phyloP scores from a whole-genome alignment of 2,329 filamentous ascomycete genomes.

The Penicillium polonicum region DNA sequence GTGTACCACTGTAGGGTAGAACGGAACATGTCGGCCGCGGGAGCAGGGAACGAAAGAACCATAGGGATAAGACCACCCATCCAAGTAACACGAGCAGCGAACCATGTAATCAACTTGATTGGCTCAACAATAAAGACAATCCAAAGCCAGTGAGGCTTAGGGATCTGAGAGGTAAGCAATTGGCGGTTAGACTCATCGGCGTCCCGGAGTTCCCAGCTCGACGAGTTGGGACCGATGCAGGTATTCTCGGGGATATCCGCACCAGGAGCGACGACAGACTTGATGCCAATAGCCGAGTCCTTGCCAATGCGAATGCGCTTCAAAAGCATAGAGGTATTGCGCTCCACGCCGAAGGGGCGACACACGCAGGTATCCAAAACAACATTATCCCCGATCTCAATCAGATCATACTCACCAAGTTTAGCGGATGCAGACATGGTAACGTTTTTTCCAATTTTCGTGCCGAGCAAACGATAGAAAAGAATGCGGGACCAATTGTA shows the following conservation, averaged over 20 bases:
- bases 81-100: slow-evolving; percentile 49
- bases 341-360: slow-evolving; percentile 56
- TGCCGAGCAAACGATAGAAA: slow-evolving; percentile 55
- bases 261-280: slow-evolving; percentile 54
- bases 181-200: slow-evolving; percentile 52
- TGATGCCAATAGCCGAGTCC: slow-evolving; percentile 49
- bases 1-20: slow-evolving; percentile 20
- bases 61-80: slow-evolving; percentile 32
- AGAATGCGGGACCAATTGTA: slow-evolving; percentile 41
- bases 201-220: slow-evolving; percentile 53
- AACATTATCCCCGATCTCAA: slow-evolving; percentile 54
- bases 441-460: slow-evolving; percentile 54
- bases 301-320: slow-evolving; percentile 52
- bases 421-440: slow-evolving; percentile 45
- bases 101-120: slow-evolving; percentile 41
- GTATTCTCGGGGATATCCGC: slow-evolving; percentile 49
- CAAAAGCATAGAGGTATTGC: slow-evolving; percentile 60
- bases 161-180: slow-evolving; percentile 39
- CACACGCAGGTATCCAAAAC: slow-evolving; percentile 50
- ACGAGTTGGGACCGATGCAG: slow-evolving; percentile 58
- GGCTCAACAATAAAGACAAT: slow-evolving; percentile 46
- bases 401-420: slow-evolving; percentile 57
- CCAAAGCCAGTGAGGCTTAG: slow-evolving; percentile 49
- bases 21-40: slow-evolving; percentile 15
- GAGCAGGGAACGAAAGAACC: slow-evolving; percentile 14